phyloP scores from a whole-genome alignment of 2,329 filamentous ascomycete genomes.

The Talaromyces piceae region DNA sequence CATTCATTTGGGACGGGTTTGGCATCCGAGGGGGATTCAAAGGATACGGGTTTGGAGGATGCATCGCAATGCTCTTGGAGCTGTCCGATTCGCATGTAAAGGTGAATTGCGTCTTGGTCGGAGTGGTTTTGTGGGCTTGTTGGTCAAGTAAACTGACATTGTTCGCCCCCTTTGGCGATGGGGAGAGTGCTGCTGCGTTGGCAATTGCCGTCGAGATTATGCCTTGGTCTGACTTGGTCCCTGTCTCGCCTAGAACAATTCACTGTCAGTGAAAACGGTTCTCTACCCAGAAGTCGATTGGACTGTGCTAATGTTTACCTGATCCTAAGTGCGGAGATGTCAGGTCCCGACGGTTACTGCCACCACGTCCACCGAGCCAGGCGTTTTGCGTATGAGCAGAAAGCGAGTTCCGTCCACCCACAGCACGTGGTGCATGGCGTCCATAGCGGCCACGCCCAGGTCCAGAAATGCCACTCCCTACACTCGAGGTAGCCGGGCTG shows the following conservation, averaged over 20 bases:
- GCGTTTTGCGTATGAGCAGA: slow-evolving; percentile 49
- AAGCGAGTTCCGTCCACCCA: slow-evolving; percentile 54
- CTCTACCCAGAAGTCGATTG: background rate
- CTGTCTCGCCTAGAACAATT: slow-evolving; percentile 31
- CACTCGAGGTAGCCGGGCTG: slow-evolving; percentile 42
- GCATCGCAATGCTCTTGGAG: slow-evolving; percentile 69
- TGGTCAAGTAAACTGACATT: slow-evolving; percentile 73
- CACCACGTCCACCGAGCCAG: slow-evolving; percentile 45
- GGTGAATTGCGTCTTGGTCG: slow-evolving; percentile 82
- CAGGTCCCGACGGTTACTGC: slow-evolving; percentile 42
- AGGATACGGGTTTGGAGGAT: slow-evolving; percentile 47
- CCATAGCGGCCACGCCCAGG: slow-evolving; percentile 77
- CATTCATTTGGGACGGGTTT: slow-evolving; percentile 13
- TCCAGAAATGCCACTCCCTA: slow-evolving; percentile 68
- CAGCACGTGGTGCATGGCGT: slow-evolving; percentile 42
- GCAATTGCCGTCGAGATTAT: slow-evolving; percentile 92
- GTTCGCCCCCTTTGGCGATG: slow-evolving; percentile 59
- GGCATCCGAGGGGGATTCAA: slow-evolving; percentile 29
- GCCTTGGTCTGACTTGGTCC: slow-evolving; percentile 51
- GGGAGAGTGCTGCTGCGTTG: slow-evolving; percentile 65
- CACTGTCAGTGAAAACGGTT: slow-evolving; percentile 18
- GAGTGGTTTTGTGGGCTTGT: slow-evolving; percentile 55
- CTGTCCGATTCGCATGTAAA: slow-evolving; percentile 93
- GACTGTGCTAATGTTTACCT: slow-evolving; percentile 19
- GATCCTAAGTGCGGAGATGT: slow-evolving; percentile 35